A percentile compares a stretch with the other conserved stretches of the same genome.
Conservation (phyloP, 192 early-diverging fungal species). For the Gaertneriomyces semiglobifer region DNA sequence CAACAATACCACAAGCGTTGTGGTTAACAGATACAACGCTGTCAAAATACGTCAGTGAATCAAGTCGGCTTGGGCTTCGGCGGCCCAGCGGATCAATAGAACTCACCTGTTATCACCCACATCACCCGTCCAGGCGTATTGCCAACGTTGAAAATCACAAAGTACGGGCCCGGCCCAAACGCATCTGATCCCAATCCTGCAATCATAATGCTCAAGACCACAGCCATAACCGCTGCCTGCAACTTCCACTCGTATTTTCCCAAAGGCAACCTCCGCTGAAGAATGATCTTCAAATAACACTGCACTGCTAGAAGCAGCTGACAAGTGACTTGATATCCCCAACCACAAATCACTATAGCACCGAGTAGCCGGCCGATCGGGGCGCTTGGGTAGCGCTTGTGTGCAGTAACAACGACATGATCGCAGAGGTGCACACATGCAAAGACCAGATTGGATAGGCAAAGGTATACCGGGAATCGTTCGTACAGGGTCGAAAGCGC, state of each 20-base stretch:
- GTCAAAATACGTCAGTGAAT: background rate
- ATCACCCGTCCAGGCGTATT: background rate
- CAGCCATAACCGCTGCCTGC: background rate
- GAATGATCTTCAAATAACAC: background rate
- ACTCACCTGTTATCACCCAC: background rate
- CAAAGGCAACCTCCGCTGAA: background rate
- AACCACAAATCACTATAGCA: background rate
- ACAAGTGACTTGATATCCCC: background rate
- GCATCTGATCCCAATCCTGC: background rate
- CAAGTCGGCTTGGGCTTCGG: background rate
- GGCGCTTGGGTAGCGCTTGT: background rate
- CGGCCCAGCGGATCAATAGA: background rate
- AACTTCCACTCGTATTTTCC: slow-evolving; percentile 1
- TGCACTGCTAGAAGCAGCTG: background rate
- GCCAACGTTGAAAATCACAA: background rate
- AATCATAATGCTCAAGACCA: background rate
- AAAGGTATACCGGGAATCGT: background rate
- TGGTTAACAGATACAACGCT: background rate
- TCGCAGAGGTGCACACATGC: background rate
- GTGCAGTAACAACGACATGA: background rate
- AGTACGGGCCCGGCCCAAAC: background rate
- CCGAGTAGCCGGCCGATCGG: background rate
- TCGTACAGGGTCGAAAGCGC: background rate
- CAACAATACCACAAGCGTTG: background rate
- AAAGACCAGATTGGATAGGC: background rate